These are phyloP conservation scores for Epichloe elymi DNA, from an alignment of 2,329 filamentous ascomycete genomes.

Conservation along the genomic window DNA sequence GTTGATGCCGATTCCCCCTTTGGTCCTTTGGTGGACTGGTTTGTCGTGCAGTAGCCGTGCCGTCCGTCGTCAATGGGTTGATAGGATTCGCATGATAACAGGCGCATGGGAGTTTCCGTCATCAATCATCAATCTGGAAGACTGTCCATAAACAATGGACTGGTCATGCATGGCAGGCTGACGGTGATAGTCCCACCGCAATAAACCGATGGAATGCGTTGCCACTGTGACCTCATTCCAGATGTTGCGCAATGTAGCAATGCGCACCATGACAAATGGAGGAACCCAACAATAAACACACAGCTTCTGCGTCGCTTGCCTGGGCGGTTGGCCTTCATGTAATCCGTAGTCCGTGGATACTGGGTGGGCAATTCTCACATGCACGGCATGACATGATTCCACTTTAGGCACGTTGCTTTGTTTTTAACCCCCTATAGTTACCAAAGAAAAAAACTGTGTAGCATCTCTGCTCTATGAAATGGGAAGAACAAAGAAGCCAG, in stretches of 20 bases:
- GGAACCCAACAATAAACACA: not conserved
- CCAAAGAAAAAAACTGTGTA: conserved; percentile 17
- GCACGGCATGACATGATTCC: not conserved
- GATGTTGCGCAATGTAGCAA: conserved; percentile 3
- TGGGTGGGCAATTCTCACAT: not conserved
- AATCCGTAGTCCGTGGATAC: no score
- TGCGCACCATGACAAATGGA: conserved; percentile 5
- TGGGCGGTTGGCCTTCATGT: no score
- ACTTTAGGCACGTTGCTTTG: conserved; percentile 6
- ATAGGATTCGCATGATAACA: not conserved
- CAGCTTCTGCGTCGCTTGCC: no score
- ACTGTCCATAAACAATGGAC: conserved; percentile 1
- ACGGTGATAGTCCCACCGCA: conserved; percentile 6
- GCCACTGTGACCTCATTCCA: conserved; percentile 25
- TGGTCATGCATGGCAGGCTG: not conserved
- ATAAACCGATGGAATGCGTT: conserved; percentile 26
- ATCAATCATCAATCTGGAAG: not conserved
- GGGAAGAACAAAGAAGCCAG: conserved; percentile 14
- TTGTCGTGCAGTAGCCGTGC: not conserved
- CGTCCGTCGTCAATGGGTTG: not conserved
- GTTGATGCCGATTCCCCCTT: not conserved
- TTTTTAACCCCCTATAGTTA: conserved; percentile 18
- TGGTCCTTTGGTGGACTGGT: not conserved
- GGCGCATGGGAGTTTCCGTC: not conserved
- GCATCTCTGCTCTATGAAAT: conserved; percentile 20